Evolutionary conservation across 208 protist genomes (phyloP), one percentile per base, ranked within the genome.

Genomic region (Trypanosoma boissoni): DNA sequence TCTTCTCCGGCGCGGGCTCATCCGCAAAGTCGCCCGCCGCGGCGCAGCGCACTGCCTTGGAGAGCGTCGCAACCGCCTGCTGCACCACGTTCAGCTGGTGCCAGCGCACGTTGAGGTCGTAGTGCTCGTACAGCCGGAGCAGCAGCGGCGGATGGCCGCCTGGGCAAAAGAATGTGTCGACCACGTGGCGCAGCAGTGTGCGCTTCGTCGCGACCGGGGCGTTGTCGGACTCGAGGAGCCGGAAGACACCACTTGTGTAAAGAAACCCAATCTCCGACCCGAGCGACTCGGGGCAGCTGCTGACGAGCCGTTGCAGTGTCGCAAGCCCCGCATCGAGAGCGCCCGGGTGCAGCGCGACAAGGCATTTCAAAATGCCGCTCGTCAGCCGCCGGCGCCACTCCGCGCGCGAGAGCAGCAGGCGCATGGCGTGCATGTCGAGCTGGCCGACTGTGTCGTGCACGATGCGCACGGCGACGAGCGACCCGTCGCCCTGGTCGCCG

Each of bases 251-350:
- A 62, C 91, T 85, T 18, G 71, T 85, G 83, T 97, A 97, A 20
- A 98, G 72, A 42, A 91, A 86, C 23, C 95, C 96, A 16, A 98
- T 76, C 76, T 98, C 95, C 29, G 77, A 62, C 2, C 78, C 76
- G 4, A 91, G 44, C 28, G 44, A 65, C 0, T 51, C 58, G 8
- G 63, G 63, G 57, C 78, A 90, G 24, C 61, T 50, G 29, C 61
- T 77, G 23, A 79, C 71, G 34, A 92, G 74, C 41, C 95, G 85
- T 32, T 97, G 77, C 45, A 97, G 73, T 14, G 70, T 79, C 54
- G 97, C 93, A 24, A 98, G 94, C 29, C 88, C 78, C 2, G 81
- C 72, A 18, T 91, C 76, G n/a, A 98, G 75, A 16, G 98, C 92
- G 16, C 55, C 72, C 16, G 85, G 74, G 31, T 94, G 64, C 28